These are phyloP conservation scores for Neonectria ditissima DNA, from an alignment of 2,329 filamentous ascomycete genomes.

Conservation along the genomic window DNA sequence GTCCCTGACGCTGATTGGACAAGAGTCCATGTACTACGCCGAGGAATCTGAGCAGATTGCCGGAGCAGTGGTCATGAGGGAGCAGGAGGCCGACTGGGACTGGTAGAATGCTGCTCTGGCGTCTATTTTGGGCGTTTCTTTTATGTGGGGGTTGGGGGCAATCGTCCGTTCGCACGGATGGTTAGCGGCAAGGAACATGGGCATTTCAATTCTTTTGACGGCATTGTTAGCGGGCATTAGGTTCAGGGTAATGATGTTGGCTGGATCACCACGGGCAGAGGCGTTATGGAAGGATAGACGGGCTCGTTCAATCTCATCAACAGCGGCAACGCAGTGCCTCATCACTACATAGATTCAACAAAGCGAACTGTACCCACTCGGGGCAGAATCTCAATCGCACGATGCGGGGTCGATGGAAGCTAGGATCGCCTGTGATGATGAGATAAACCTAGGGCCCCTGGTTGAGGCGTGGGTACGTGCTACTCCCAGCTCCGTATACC, in stretches of 20 bases:
- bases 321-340: neutral
- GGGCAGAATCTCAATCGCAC: constrained; percentile 23
- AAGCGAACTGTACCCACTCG: constrained; percentile 18
- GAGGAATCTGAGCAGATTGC: constrained; percentile 57
- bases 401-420: constrained; percentile 7
- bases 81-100: constrained; percentile 57
- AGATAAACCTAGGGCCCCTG: neutral
- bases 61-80: constrained; percentile 57
- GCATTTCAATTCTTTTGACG: neutral
- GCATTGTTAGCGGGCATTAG: constrained; percentile 6
- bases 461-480: constrained; percentile 5
- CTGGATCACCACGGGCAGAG: constrained; percentile 15
- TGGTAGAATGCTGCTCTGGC: constrained; percentile 34
- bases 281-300: constrained; percentile 18
- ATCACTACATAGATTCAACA: neutral
- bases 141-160: neutral
- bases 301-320: constrained; percentile 2
- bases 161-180: neutral
- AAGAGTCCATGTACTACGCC: constrained; percentile 57
- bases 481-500: neutral
- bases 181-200: constrained; percentile 2
- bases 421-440: neutral
- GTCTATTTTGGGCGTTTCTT: neutral
- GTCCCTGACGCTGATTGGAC: constrained; percentile 60
- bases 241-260: neutral